Conservation (phyloP, 768 basidiomycete species). For the Rhizopogon sp. region DNA sequence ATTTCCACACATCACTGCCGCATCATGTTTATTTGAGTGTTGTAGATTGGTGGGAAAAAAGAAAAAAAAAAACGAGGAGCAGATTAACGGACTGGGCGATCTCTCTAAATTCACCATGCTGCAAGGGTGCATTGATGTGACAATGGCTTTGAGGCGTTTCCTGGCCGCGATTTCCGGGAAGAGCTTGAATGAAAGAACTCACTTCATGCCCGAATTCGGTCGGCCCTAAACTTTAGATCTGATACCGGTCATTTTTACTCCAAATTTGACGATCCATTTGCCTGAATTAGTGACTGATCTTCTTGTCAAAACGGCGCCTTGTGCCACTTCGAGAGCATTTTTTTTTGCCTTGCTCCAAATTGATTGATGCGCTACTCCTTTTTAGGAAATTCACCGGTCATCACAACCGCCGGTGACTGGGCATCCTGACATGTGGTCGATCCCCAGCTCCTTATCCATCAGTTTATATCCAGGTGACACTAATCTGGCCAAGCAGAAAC, state of each 20-base stretch:
- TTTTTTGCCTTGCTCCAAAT: constrained; percentile 12
- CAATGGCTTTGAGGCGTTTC: background rate
- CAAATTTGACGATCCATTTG: constrained; percentile 20
- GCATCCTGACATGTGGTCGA: constrained; percentile 13
- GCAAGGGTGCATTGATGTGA: background rate
- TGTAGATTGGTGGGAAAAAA: constrained; percentile 17
- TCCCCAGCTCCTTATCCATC: constrained; percentile 10
- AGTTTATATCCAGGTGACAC: constrained; percentile 21
- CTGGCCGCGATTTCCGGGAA: background rate
- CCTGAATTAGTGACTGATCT: constrained; percentile 13
- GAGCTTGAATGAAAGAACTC: constrained; percentile 3
- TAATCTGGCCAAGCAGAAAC: background rate
- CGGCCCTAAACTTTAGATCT: constrained; percentile 8
- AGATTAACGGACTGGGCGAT: background rate
- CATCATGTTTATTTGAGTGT: constrained; percentile 20
- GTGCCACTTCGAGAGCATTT: constrained; percentile 20
- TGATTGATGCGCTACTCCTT: constrained; percentile 22
- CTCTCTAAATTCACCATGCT: background rate
- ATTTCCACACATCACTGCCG: constrained; percentile 26
- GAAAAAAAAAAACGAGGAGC: background rate
- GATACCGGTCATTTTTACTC: background rate
- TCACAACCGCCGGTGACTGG: constrained; percentile 11
- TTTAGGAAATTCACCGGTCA: constrained; percentile 23
- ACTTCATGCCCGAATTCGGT: constrained; percentile 1
- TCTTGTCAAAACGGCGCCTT: constrained; percentile 16